These are phyloP conservation scores for Pseudognaphalium luteoalbum DNA, from an alignment of 129 eudicot genomes.

Conservation along the genomic window DNA sequence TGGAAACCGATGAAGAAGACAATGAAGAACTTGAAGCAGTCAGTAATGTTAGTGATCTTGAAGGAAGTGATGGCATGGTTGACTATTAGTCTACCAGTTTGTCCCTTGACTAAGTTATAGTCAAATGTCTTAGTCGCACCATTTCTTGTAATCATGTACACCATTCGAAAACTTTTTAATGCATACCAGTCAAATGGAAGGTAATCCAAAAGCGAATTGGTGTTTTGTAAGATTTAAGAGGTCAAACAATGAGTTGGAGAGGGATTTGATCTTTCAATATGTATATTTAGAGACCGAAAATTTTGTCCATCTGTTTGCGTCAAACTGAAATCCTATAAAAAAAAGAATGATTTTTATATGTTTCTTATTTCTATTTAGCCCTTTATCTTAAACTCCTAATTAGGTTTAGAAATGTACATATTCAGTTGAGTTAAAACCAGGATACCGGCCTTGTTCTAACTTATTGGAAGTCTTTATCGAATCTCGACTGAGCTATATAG, in stretches of 20 bases:
- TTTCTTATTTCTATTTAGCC: too few species aligned
- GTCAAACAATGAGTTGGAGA: neutral
- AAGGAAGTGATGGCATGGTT: conserved; percentile 50
- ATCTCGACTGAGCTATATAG: too few species aligned
- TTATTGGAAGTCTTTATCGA: too few species aligned
- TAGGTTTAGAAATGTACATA: too few species aligned
- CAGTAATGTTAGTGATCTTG: conserved; percentile 63
- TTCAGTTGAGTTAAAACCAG: too few species aligned
- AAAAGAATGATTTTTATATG: too few species aligned
- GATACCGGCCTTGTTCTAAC: too few species aligned
- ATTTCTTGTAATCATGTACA: neutral
- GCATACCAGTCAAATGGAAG: neutral
- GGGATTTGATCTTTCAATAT: neutral
- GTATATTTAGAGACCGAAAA: neutral
- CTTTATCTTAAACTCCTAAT: too few species aligned
- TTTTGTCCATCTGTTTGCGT: neutral
- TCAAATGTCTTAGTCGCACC: neutral
- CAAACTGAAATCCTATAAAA: too few species aligned
- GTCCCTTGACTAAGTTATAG: neutral
- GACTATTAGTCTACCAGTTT: conserved; percentile 14
- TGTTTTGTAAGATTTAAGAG: neutral
- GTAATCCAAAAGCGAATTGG: neutral
- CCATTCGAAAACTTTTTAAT: neutral
- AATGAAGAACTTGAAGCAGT: conserved; percentile 39
- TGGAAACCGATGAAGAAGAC: conserved; percentile 76